Conservation (phyloP, 176 grass and related monocot genomes). For the Cenchrus fungigraminus region DNA sequence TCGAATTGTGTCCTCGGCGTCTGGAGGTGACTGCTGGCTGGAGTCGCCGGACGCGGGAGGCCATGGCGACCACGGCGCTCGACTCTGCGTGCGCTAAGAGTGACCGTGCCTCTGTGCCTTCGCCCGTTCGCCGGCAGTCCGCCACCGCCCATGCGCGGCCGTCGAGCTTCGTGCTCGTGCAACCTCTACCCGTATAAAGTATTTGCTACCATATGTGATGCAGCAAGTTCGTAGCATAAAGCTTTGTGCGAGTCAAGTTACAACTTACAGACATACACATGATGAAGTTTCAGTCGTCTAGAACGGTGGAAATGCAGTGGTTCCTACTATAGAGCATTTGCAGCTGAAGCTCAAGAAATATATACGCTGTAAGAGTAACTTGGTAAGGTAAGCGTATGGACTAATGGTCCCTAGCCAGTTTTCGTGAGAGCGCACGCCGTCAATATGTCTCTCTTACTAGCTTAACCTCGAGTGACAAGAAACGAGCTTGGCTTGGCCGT, state of each 20-base stretch:
- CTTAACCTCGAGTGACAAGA: not conserved
- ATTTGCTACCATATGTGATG: not conserved
- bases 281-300: not conserved
- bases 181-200: not conserved
- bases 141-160: not conserved
- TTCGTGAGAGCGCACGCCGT: not conserved
- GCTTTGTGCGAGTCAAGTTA: not conserved
- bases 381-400: not conserved
- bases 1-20: too few relatives aligned
- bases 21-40: too few relatives aligned
- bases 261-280: not conserved
- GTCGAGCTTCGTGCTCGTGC: not conserved
- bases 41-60: too few relatives aligned
- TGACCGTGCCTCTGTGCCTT: too few relatives aligned
- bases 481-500: not conserved
- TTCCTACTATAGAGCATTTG: not conserved
- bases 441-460: not conserved
- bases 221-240: not conserved
- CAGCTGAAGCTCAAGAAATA: not conserved
- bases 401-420: not conserved
- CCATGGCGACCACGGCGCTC: too few relatives aligned
- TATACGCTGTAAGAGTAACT: not conserved
- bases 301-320: not conserved
- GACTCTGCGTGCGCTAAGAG: too few relatives aligned
- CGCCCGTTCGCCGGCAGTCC: not conserved